Conservation (phyloP, 2,329 filamentous ascomycete genomes). For the Xylaria sp. region DNA sequence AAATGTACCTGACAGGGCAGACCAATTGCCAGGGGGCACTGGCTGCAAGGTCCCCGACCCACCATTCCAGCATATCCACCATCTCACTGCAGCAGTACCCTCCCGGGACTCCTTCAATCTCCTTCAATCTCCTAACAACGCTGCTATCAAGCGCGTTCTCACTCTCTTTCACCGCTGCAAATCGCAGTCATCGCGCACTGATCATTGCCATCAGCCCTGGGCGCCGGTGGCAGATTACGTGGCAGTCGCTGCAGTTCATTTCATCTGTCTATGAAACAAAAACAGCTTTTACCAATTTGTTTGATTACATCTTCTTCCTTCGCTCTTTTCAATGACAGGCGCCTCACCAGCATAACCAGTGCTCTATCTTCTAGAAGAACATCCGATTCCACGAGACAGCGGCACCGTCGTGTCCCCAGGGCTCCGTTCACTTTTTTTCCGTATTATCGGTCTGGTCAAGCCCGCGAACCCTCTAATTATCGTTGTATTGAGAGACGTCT, state of each 20-base stretch:
- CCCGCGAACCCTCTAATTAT: conserved; percentile 33
- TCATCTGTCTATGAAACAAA: conserved; percentile 48
- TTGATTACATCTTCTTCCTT: conserved; percentile 46
- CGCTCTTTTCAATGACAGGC: conserved; percentile 46
- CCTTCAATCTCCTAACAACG: conserved; percentile 32
- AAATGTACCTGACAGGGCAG: no score
- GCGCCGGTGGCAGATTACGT: conserved; percentile 44
- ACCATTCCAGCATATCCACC: not conserved
- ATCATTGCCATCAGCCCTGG: conserved; percentile 45
- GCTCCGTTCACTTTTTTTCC: conserved; percentile 43
- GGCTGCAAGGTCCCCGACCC: conserved; percentile 34
- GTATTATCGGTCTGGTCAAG: conserved; percentile 8
- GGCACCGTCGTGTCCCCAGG: conserved; percentile 44
- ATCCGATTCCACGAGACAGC: conserved; percentile 41
- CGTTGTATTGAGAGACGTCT: conserved; percentile 37
- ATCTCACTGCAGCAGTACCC: conserved; percentile 25
- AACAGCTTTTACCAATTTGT: conserved; percentile 47
- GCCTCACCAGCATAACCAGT: conserved; percentile 42
- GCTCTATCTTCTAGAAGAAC: conserved; percentile 45
- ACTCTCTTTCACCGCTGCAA: conserved; percentile 39
- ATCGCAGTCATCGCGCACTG: conserved; percentile 42
- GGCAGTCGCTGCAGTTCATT: conserved; percentile 34
- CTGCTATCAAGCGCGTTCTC: conserved; percentile 25
- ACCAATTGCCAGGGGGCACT: no score
- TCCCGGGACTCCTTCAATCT: conserved; percentile 30